Conservation (phyloP, 176 grass and related monocot species). For the Triticum aestivum region DNA sequence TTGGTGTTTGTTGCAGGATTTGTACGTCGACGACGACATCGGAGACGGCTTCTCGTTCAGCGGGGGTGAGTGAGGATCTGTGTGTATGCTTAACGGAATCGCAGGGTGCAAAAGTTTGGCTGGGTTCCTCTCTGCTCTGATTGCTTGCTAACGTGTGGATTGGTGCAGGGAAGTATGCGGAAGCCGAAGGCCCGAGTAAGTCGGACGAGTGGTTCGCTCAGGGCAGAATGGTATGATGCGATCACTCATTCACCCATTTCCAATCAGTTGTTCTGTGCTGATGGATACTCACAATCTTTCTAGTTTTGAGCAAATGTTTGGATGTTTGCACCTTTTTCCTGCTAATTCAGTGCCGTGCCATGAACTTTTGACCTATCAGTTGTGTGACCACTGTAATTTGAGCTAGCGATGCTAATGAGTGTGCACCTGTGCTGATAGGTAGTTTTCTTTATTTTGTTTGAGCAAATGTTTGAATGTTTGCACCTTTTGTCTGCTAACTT, state of each 20-base stretch:
- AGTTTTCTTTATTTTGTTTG: not conserved
- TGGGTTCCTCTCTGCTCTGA: not conserved
- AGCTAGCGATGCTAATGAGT: not conserved
- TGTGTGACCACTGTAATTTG: not conserved
- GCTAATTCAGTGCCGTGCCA: not conserved
- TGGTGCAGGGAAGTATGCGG: constrained; percentile 76
- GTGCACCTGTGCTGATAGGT: not conserved
- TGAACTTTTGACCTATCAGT: not conserved
- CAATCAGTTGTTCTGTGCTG: not conserved
- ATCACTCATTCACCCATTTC: not conserved
- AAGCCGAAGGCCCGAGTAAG: constrained; percentile 66
- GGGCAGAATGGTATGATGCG: constrained; percentile 58
- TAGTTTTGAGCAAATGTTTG: not conserved
- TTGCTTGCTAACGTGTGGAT: not conserved
- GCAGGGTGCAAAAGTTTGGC: not conserved
- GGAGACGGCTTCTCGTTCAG: constrained; percentile 95
- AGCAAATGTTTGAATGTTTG: no score
- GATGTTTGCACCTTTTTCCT: not conserved
- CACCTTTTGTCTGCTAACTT: no score
- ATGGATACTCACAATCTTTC: not conserved
- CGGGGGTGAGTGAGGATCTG: constrained; percentile 46
- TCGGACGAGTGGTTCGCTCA: constrained; percentile 86
- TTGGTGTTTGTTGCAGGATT: constrained; percentile 41
- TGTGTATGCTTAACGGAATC: not conserved
- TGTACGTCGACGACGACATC: constrained; percentile 69